These are phyloP conservation scores for Jaenimonas drosophilae DNA, from an alignment of 208 protist genomes.

Conservation along the genomic window DNA sequence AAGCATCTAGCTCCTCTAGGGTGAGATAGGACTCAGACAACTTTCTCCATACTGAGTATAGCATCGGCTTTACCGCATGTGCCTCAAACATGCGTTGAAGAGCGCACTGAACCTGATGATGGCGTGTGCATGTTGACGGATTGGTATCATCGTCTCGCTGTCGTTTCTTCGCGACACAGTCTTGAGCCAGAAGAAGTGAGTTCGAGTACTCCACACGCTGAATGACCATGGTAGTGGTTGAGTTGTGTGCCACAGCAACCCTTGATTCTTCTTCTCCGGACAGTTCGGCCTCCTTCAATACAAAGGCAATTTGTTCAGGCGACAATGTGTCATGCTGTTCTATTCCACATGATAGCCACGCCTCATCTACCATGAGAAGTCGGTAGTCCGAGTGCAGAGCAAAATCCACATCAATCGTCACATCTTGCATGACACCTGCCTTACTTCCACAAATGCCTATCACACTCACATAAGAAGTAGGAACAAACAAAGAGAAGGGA, in stretches of 20 bases:
- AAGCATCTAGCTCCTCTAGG: slow-evolving; percentile 34
- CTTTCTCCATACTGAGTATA: slow-evolving; percentile 10
- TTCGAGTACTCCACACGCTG: slow-evolving; percentile 80
- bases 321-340: slow-evolving; percentile 10
- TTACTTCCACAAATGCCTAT: not conserved
- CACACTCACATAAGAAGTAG: too few species aligned
- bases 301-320: too few species aligned
- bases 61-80: slow-evolving; percentile 17
- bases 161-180: too few species aligned
- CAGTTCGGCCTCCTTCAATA: too few species aligned
- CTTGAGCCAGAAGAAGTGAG: slow-evolving; percentile 47
- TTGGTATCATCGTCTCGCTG: too few species aligned
- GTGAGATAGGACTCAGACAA: slow-evolving; percentile 22
- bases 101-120: too few species aligned
- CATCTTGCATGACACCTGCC: slow-evolving; percentile 40
- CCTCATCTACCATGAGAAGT: slow-evolving; percentile 29
- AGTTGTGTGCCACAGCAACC: slow-evolving; percentile 5
- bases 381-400: slow-evolving; percentile 19
- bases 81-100: slow-evolving; percentile 48
- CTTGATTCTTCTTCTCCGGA: too few species aligned
- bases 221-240: slow-evolving; percentile 14
- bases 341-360: slow-evolving; percentile 10
- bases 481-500: too few species aligned
- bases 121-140: too few species aligned
- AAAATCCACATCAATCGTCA: slow-evolving; percentile 34